phyloP scores from a whole-genome alignment of 495 filamentous ascomycete genomes.

The Penicillium flavigenum region DNA sequence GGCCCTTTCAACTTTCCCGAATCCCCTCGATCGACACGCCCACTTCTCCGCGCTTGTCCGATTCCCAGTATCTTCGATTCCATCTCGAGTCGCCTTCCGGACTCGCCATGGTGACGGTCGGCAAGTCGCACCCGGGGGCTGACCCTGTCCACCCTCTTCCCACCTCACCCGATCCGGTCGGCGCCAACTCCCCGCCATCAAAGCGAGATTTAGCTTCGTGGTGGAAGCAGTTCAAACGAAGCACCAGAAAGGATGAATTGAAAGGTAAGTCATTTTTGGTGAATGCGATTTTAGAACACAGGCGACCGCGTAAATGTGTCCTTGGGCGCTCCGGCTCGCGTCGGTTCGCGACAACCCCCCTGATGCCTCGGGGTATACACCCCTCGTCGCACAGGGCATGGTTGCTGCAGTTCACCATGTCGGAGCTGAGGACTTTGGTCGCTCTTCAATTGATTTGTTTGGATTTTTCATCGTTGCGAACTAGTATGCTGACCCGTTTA shows the following conservation, averaged over 20 bases:
- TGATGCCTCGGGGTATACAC: conserved; percentile 1
- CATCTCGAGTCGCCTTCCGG: conserved; percentile 16
- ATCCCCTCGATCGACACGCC: conserved; percentile 13
- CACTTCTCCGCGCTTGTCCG: conserved; percentile 6
- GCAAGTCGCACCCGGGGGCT: conserved; percentile 42
- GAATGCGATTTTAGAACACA: conserved; percentile 1
- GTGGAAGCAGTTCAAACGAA: conserved; percentile 87
- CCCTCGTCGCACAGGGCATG: conserved; percentile 2
- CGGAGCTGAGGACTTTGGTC: neutral
- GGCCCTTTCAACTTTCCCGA: conserved; percentile 19
- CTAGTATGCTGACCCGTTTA: neutral
- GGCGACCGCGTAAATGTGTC: neutral
- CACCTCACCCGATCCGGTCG: conserved; percentile 37
- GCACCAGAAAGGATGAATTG: conserved; percentile 69
- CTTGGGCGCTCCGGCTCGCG: neutral
- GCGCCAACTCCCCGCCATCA: conserved; percentile 59
- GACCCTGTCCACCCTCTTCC: conserved; percentile 36
- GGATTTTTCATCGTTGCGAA: neutral
- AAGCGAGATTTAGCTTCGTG: conserved; percentile 83
- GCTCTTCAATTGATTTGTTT: neutral
- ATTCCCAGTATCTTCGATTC: neutral
- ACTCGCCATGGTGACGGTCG: conserved; percentile 42
- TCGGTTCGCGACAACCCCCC: conserved; percentile 13
- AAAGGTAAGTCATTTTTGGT: conserved; percentile 58
- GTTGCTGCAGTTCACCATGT: neutral